phyloP scores from a whole-genome alignment of 2,329 filamentous ascomycete genomes.

The Colletotrichum sp. region DNA sequence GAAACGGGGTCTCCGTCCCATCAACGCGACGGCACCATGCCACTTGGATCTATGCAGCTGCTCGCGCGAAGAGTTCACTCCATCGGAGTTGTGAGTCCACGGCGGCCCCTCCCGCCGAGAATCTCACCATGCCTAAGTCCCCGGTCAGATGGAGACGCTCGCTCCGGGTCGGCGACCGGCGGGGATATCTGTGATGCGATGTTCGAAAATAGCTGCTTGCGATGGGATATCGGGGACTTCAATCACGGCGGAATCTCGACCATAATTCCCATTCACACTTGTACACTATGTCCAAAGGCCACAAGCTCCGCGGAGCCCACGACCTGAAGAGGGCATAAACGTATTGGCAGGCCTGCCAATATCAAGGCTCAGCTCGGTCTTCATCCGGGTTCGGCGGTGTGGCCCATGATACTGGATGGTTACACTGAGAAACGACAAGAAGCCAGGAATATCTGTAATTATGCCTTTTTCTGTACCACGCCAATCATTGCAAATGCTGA shows the following conservation, averaged over 20 bases:
- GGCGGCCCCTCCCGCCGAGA: conserved; percentile 9
- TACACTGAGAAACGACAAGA: not conserved
- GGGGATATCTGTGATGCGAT: not conserved
- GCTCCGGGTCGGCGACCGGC: not conserved
- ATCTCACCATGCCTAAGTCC: not conserved
- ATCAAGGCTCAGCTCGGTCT: not conserved
- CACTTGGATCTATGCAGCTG: not conserved
- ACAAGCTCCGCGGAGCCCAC: not conserved
- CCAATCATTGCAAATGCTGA: not conserved
- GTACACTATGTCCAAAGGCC: not conserved
- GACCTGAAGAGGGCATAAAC: not conserved
- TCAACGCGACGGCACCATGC: not conserved
- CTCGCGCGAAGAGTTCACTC: not conserved
- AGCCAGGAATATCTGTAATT: not conserved
- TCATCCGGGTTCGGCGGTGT: not conserved
- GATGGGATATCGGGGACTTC: not conserved
- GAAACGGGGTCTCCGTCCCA: not conserved
- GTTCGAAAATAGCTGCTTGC: not conserved
- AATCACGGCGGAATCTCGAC: not conserved
- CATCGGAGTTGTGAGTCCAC: not conserved
- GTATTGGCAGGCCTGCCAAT: not conserved
- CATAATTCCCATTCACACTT: not conserved
- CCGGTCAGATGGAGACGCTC: not conserved
- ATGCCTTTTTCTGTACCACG: not conserved
- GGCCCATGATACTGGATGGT: not conserved